Evolutionary conservation across 208 protist genomes (phyloP).

Genomic region (Lotmaria passim): DNA sequence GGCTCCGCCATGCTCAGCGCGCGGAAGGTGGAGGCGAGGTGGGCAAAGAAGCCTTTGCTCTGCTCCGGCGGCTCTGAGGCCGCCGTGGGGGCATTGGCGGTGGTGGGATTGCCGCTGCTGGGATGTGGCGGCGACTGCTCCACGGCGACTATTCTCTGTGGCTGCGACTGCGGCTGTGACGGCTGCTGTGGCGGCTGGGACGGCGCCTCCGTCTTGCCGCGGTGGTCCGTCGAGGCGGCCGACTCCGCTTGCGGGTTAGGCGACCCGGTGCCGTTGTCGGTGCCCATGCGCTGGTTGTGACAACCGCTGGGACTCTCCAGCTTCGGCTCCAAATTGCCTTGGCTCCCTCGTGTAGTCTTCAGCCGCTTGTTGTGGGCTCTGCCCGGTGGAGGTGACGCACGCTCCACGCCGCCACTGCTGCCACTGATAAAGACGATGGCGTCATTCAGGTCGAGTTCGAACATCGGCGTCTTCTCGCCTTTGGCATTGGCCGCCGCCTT

Average conservation of each 20-base stretch:
- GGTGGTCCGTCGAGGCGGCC: not conserved
- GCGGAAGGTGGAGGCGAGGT: conserved; percentile 20
- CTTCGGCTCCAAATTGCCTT: not conserved
- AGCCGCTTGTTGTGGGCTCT: not conserved
- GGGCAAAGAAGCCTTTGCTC: conserved; percentile 22
- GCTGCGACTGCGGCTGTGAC: too few relatives aligned
- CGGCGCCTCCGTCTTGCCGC: conserved; percentile 8
- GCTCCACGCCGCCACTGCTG: conserved; percentile 34
- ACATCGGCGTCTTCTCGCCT: conserved; percentile 11
- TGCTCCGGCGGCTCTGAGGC: conserved; percentile 1
- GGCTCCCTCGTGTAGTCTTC: not conserved
- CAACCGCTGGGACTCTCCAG: not conserved
- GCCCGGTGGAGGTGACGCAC: not conserved
- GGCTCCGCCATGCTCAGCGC: not conserved
- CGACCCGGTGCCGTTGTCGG: not conserved
- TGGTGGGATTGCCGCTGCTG: conserved; percentile 4
- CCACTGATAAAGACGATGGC: conserved; percentile 20
- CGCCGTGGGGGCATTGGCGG: not conserved
- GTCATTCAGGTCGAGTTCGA: conserved; percentile 32
- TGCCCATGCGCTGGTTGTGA: not conserved
- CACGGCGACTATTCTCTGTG: not conserved
- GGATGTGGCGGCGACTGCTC: conserved; percentile 3
- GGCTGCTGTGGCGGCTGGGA: too few relatives aligned
- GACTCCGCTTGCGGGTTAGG: not conserved
- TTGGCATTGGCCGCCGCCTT: conserved; percentile 21